phyloP scores from a whole-genome alignment of 1,139 yeast species.

The Hyphopichia wangnamkhiaoensis region DNA sequence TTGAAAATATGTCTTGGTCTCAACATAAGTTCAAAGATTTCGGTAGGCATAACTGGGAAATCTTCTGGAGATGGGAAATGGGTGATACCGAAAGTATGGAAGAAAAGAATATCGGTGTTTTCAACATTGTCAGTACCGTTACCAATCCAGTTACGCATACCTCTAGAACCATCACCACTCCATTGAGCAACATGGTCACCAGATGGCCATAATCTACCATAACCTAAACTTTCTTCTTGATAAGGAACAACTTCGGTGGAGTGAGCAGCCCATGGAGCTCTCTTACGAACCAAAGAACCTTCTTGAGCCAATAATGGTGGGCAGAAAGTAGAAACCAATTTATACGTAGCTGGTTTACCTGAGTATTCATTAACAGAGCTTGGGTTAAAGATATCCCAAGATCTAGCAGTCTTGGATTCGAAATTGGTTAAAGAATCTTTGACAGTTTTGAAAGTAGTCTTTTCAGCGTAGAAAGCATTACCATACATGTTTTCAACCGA shows the following conservation, averaged over 20 bases:
- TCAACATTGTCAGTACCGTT: conserved; percentile 64
- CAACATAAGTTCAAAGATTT: conserved; percentile 69
- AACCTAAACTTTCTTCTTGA: conserved; percentile 50
- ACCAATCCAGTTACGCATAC: conserved; percentile 74
- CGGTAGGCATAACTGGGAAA: conserved; percentile 89
- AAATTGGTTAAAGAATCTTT: conserved; percentile 66
- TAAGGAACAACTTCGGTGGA: conserved; percentile 71
- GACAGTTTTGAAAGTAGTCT: conserved; percentile 66
- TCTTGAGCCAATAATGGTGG: conserved; percentile 73
- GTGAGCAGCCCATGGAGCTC: conserved; percentile 80
- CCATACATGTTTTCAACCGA: conserved; percentile 72
- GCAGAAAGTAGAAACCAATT: conserved; percentile 75
- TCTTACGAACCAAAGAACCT: conserved; percentile 72
- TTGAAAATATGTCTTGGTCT: conserved; percentile 79
- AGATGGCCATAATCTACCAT: conserved; percentile 71
- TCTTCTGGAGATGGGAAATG: conserved; percentile 90
- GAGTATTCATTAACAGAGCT: conserved; percentile 64
- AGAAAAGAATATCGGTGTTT: conserved; percentile 68
- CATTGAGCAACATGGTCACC: conserved; percentile 81
- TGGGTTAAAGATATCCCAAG: conserved; percentile 83
- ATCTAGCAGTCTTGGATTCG: conserved; percentile 62
- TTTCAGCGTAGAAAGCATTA: conserved; percentile 67
- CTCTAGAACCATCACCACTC: conserved; percentile 71
- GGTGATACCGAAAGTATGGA: conserved; percentile 82
- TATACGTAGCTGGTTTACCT: conserved; percentile 73